These are phyloP conservation scores for Agastache rugosa DNA, from an alignment of 257 asterid genomes.

Conservation along the genomic window DNA sequence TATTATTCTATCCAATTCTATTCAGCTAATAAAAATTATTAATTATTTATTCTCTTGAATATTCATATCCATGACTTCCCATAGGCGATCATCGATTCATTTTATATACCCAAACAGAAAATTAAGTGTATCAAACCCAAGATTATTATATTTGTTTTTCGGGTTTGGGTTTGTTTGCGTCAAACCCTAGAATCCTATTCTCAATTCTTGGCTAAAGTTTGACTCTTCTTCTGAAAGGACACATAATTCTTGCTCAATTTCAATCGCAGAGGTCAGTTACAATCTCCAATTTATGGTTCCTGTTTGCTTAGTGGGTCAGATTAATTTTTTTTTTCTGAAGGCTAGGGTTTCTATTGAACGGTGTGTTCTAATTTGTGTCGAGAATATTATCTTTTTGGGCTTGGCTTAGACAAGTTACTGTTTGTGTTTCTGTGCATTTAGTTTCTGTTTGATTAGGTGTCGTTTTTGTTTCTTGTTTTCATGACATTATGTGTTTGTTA, in stretches of 20 bases:
- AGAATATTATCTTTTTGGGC: slow-evolving; percentile 29
- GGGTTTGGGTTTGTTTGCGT: slow-evolving; percentile 37
- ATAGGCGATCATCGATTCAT: slow-evolving; percentile 49
- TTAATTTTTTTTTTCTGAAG: slow-evolving; percentile 33
- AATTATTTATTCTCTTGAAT: slow-evolving; percentile 39
- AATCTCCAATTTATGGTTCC: slow-evolving; percentile 39
- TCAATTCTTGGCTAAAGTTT: slow-evolving; percentile 49
- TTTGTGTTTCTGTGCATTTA: slow-evolving; percentile 30
- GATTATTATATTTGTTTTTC: slow-evolving; percentile 33
- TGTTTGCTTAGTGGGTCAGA: slow-evolving; percentile 28
- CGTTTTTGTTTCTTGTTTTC: slow-evolving; percentile 30
- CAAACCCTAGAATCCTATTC: slow-evolving; percentile 54
- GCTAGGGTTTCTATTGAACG: slow-evolving; percentile 39
- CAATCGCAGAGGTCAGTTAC: slow-evolving; percentile 51
- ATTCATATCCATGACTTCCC: slow-evolving; percentile 57
- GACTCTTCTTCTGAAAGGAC: slow-evolving; percentile 43
- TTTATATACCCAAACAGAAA: slow-evolving; percentile 36
- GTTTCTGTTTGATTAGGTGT: slow-evolving; percentile 44
- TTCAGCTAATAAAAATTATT: slow-evolving; percentile 32
- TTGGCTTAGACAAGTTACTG: slow-evolving; percentile 31
- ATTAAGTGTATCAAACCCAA: slow-evolving; percentile 40
- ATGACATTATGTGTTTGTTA: slow-evolving; percentile 29
- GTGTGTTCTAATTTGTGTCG: slow-evolving; percentile 2
- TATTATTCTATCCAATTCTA: slow-evolving; percentile 36
- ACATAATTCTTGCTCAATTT: slow-evolving; percentile 40